Evolutionary conservation across 371 early-diverging fungal species (phyloP), one percentile per base, ranked within the genome.

Genomic region (Catenaria anguillulae): DNA sequence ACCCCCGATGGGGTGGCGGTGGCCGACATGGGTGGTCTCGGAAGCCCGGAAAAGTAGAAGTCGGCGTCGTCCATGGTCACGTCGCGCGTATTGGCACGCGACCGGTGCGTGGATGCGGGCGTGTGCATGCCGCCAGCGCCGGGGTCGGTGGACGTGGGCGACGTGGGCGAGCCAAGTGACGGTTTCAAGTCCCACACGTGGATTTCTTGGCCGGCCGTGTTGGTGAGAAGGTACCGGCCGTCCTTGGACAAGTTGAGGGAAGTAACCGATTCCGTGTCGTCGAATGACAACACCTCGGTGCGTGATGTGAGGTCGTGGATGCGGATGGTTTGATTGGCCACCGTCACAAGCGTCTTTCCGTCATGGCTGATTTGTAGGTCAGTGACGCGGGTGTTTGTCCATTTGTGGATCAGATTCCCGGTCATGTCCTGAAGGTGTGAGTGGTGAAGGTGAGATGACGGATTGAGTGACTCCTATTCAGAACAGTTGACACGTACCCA

Each of bases 161-260:
- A n/a, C n/a, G n/a, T n/a, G n/a, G n/a, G n/a, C n/a, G n/a, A n/a
- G n/a, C n/a, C n/a, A n/a, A n/a, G n/a, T n/a, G n/a, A n/a, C n/a
- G n/a, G n/a, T n/a, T n/a, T n/a, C 33, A 97, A 64, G 66, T 92
- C 85, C 95, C 95, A 97, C 62, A 97, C 69, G 70, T 93, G 91
- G 29, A 95, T 75, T 58, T 86, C 76, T 67, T 73, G 69, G 15
- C 62, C 56, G 12, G 80, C 71, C 8, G 86, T 74, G 68, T 88
- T 92, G 35, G 88, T 84, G 43, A 95, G 72, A 19, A 83, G 82
- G 70, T 78, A 81, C 62, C 75, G 70, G 4, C 84, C 81, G 66
- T 95, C 89, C 31, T 74, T 68, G 0, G 89, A 82, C 45, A 90
- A 63, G 24, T 75, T 74, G 33, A 93, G 71, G 1, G 92, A 88